These are phyloP conservation scores for Thelonectria olida DNA, from an alignment of 2,329 filamentous ascomycete genomes.

Conservation along the genomic window DNA sequence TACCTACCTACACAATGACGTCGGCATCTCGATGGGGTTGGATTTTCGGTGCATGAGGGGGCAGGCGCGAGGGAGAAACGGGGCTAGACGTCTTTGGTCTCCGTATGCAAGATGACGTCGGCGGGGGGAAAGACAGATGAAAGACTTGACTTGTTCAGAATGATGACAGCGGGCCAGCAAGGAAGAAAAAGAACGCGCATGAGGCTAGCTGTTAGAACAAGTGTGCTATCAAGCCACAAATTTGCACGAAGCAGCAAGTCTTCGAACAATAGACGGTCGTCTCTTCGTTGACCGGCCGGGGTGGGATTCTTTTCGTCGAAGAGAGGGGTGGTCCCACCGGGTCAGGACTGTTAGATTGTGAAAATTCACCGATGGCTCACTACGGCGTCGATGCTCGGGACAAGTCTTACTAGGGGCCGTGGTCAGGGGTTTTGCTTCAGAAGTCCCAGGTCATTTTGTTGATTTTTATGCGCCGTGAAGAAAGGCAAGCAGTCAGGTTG, in stretches of 20 bases:
- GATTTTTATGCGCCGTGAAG: not conserved
- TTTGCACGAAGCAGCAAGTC: too few species aligned
- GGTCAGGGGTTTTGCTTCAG: not conserved
- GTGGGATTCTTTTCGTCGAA: too few species aligned
- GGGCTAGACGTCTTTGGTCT: not conserved
- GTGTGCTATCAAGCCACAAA: too few species aligned
- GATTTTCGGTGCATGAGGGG: not conserved
- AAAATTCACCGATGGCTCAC: conserved; percentile 13
- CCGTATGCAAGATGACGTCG: conserved; percentile 21
- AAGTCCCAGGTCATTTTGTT: too few species aligned
- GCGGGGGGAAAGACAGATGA: conserved; percentile 4
- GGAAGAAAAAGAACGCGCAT: not conserved
- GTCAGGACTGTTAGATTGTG: too few species aligned
- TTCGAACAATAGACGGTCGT: too few species aligned
- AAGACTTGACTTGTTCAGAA: too few species aligned
- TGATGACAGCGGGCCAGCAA: too few species aligned
- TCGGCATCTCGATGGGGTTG: not conserved
- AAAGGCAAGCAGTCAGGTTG: not conserved
- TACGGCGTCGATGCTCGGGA: conserved; percentile 14
- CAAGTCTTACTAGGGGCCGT: conserved; percentile 11
- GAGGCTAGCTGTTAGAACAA: not conserved
- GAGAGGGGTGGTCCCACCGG: too few species aligned
- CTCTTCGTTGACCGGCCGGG: too few species aligned
- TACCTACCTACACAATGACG: not conserved
- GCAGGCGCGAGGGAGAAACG: not conserved